phyloP scores from a whole-genome alignment of 805 yeast genomes.

The Candida xiaguanensis region DNA sequence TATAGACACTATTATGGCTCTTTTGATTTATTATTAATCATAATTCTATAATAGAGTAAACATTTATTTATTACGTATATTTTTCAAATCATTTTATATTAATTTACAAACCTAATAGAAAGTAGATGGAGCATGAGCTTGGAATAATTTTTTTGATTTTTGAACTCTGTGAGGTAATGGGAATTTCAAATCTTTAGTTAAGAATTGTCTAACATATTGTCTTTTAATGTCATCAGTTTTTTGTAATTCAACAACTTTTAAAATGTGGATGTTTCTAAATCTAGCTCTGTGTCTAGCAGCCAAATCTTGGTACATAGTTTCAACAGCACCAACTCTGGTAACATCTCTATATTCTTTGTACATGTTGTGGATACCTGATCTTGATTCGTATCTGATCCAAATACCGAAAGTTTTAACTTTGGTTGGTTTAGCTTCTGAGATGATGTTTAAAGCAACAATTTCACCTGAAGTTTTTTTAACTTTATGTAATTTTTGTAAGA shows the following conservation, averaged over 20 bases:
- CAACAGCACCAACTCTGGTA: constrained; percentile 98
- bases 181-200: constrained; percentile 94
- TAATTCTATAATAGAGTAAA: background rate
- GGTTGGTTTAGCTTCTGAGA: constrained; percentile 95
- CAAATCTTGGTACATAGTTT: constrained; percentile 97
- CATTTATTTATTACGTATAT: constrained; percentile 6
- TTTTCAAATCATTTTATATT: constrained; percentile 1
- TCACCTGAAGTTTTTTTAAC: constrained; percentile 99
- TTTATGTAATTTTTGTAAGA: constrained; percentile 98
- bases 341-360: constrained; percentile 99
- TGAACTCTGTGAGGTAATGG: constrained; percentile 99
- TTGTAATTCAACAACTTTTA: constrained; percentile 98
- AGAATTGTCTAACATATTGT: constrained; percentile 97
- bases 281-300: constrained; percentile 99
- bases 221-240: constrained; percentile 98
- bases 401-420: constrained; percentile 99
- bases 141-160: constrained; percentile 83
- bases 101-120: constrained; percentile 65
- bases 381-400: constrained; percentile 99
- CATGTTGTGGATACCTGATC: constrained; percentile 99
- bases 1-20: too few relatives aligned
- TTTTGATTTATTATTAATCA: too few relatives aligned
- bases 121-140: constrained; percentile 94
- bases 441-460: constrained; percentile 87
- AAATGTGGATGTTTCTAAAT: constrained; percentile 98